These are phyloP conservation scores for Poa annua DNA, from an alignment of 176 grass and related monocot species.

Conservation along the genomic window DNA sequence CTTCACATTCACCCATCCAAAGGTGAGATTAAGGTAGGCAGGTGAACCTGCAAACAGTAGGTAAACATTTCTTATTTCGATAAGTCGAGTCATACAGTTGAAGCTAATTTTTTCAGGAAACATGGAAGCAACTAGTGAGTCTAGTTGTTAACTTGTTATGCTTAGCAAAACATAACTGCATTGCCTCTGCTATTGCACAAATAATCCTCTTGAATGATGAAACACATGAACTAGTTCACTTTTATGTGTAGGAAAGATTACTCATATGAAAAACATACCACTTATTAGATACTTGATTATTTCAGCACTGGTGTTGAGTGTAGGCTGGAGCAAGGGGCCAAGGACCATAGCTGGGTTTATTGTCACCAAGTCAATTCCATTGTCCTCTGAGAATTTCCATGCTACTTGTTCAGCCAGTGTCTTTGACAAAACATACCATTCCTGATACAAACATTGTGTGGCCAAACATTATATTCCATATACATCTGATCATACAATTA, in stretches of 20 bases:
- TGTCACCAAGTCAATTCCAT: slow-evolving; percentile 48
- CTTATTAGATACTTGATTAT: slow-evolving; percentile 39
- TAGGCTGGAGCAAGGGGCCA: slow-evolving; percentile 60
- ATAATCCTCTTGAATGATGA: not conserved
- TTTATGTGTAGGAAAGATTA: not conserved
- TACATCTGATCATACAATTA: slow-evolving; percentile 7
- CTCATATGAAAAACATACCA: slow-evolving; percentile 23
- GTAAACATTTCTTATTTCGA: not conserved
- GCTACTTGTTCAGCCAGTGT: slow-evolving; percentile 53
- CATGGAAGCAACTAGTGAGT: not conserved
- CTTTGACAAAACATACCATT: slow-evolving; percentile 58
- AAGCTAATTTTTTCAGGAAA: no score
- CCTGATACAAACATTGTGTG: slow-evolving; percentile 27
- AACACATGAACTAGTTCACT: not conserved
- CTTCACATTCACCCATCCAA: slow-evolving; percentile 50
- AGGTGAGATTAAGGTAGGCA: slow-evolving; percentile 37
- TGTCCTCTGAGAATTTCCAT: slow-evolving; percentile 54
- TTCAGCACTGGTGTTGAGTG: slow-evolving; percentile 47
- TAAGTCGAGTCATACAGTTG: not conserved
- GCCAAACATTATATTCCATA: not conserved
- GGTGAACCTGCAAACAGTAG: slow-evolving; percentile 44
- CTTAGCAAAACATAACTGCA: not conserved
- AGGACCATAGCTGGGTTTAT: slow-evolving; percentile 58
- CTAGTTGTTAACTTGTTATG: not conserved
- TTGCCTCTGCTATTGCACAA: not conserved